Evolutionary conservation across 306 rosid species (phyloP), one percentile per base, ranked within the genome.

Genomic region (Quercus engelmannii): DNA sequence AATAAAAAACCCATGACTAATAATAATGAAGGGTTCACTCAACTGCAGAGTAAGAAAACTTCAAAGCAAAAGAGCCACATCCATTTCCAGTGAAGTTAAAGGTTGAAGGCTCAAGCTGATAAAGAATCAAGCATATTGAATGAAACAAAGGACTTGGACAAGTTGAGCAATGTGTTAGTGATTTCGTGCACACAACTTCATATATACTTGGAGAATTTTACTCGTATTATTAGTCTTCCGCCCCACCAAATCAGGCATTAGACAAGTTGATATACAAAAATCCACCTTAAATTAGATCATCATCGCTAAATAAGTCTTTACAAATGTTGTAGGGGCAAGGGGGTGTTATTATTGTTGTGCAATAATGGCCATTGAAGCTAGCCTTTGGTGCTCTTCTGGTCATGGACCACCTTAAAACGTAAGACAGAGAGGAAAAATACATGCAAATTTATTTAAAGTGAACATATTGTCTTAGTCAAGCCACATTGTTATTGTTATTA

Each of bases 391-490:
- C n/a, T 71, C 56, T 23, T 71, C 25, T 33, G 71, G 71, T 10
- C 14, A 74, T 57, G 19, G 19, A 54, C 17, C 19, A 52, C 26
- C n/a, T 21, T 20, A 43, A 65, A 71, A 38, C 30, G 55, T 75
- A 41, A 30, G 63, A 43, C 70, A 58, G 64, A 17, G 21, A 69
- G 75, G 63, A 59, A 71, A 21, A 28, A 52, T 21, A 68, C 41
- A 58, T 5, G 62, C 71, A 67, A 38, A 8, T 41, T 41, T 41
- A 41, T 8, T 41, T 2, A 41, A 35, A 33, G 46, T 33, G 61
- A 73, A 72, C 10, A 84, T 33, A 52, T 46, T 73, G 52, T 55
- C 28, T n/a, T 62, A 71, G 83, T 80, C 76, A 85, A 21, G 72
- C 63, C 65, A 41, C 82, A 69, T 74, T 80, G 73, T 70, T 41